Evolutionary conservation across 495 filamentous ascomycete genomes (phyloP), one percentile per base, ranked within the genome.

Genomic region (Xylaria nigripes): DNA sequence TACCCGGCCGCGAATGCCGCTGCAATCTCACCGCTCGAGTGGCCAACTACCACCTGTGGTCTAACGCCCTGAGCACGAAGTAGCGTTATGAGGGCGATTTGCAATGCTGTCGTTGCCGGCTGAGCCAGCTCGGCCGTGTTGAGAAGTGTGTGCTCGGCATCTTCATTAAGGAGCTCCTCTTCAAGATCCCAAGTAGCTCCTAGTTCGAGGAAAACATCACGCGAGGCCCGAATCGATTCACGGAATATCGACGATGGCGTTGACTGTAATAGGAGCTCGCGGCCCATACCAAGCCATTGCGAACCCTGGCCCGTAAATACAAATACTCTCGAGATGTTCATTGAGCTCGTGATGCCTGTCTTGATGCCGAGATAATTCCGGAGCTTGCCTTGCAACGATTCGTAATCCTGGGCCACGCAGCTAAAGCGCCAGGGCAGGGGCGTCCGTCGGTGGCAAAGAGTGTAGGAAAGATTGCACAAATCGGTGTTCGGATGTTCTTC

Each of bases 1-100:
- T 48, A 49, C 0, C 70, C 72, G 1, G 60, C 54, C 6, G 58
- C 60, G 56, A 71, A 65, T 1, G 69, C 69, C 0, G 71, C 69
- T 5, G 68, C 72, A 12, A 77, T 73, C 49, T 77, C 72, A 3
- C 75, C 73, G 19, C 62, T 66, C 0, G 74, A 77, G 43, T 77
- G 74, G 1, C 74, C 72, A 0, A 50, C 59, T 0, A 75, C 66
- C 1, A 46, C 58, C 2, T 16, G 40, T 3, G 75, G 69, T 1
- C 40, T 58, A 18, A 77, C 55, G 1, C 53, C 51, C 66, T 68
- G 72, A 43, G 51, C 6, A 0, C 73, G 46, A 6, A 51, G 48
- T 10, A 51, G 22, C 10, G 2, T 16, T 2, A 51, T 0, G n/a
- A 13, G 19, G 1, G n/a, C 15, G 2, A 51, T n/a, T n/a, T 51